Evolutionary conservation across 441 rosid genomes (phyloP).

Genomic region (Capsella rubella): DNA sequence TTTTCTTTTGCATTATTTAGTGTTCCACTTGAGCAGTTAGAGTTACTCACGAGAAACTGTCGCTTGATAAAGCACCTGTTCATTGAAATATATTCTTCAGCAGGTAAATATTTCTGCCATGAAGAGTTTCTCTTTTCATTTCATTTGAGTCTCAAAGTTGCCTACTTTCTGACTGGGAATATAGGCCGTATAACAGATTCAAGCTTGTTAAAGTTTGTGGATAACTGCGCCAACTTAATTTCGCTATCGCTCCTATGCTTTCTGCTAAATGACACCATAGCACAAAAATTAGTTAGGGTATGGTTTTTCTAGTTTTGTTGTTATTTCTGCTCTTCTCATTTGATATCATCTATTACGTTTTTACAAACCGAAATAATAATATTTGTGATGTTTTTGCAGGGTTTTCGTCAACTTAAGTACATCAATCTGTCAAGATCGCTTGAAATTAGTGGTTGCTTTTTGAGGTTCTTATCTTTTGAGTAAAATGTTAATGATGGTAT

Average conservation of each 20-base stretch:
- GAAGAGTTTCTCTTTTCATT: constrained; percentile 28
- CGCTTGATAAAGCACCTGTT: constrained; percentile 77
- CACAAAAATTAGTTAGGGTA: constrained; percentile 39
- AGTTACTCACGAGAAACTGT: constrained; percentile 64
- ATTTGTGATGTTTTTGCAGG: constrained; percentile 33
- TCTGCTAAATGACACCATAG: constrained; percentile 71
- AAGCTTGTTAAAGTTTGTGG: constrained; percentile 67
- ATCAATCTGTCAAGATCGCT: constrained; percentile 11
- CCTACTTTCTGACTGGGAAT: constrained; percentile 55
- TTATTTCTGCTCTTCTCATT: constrained; percentile 16
- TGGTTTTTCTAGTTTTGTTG: background rate
- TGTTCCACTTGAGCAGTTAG: constrained; percentile 68
- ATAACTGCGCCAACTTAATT: constrained; percentile 66
- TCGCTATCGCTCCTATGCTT: constrained; percentile 79
- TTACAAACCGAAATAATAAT: background rate
- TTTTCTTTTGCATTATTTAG: constrained; percentile 11
- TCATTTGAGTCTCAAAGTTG: constrained; percentile 36
- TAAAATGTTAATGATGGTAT: constrained; percentile 8
- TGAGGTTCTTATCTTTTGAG: constrained; percentile 34
- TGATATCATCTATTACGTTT: constrained; percentile 8
- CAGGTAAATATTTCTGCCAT: constrained; percentile 41
- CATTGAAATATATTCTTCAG: constrained; percentile 65
- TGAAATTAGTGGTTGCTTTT: constrained; percentile 36
- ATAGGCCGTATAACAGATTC: constrained; percentile 71
- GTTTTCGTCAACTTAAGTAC: constrained; percentile 38